Conservation (phyloP, 2,329 filamentous ascomycete species). For the Epichloe bromicola region DNA sequence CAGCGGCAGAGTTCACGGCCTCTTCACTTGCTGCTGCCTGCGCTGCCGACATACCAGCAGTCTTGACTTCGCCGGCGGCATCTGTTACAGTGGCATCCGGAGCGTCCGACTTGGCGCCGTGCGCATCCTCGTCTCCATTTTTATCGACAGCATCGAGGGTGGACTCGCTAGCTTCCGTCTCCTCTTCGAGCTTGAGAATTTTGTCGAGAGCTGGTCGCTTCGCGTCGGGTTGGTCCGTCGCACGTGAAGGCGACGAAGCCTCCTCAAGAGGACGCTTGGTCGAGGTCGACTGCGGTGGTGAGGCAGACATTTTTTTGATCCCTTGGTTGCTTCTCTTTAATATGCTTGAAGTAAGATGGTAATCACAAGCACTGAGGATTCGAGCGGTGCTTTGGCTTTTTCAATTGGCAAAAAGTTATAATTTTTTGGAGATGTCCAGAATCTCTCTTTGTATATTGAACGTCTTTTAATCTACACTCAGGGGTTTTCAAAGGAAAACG, state of each 20-base stretch:
- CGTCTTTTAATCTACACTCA: slow-evolving; percentile 52
- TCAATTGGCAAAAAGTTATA: slow-evolving; percentile 1
- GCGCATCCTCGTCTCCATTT: slow-evolving; percentile 36
- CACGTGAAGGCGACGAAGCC: slow-evolving; percentile 83
- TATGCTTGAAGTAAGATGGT: slow-evolving; percentile 16
- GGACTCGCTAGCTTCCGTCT: slow-evolving; percentile 29
- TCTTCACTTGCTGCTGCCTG: slow-evolving; percentile 17
- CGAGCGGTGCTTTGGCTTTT: not conserved
- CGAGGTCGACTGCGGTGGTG: slow-evolving; percentile 50
- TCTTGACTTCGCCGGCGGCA: slow-evolving; percentile 16
- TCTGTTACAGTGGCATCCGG: slow-evolving; percentile 17
- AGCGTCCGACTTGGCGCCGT: slow-evolving; percentile 30
- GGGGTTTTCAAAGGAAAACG: slow-evolving; percentile 80
- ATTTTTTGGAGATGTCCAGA: slow-evolving; percentile 13
- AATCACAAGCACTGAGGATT: slow-evolving; percentile 8
- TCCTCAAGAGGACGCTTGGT: slow-evolving; percentile 93
- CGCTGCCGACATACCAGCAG: slow-evolving; percentile 10
- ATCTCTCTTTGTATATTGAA: slow-evolving; percentile 18
- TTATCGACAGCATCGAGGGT: slow-evolving; percentile 29
- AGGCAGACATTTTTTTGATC: slow-evolving; percentile 60
- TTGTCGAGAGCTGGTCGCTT: slow-evolving; percentile 96
- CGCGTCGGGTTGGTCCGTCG: slow-evolving; percentile 87
- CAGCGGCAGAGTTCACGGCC: slow-evolving; percentile 33
- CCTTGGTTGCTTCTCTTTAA: not conserved
- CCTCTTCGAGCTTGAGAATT: slow-evolving; percentile 56